Percentiles rank a stretch among this genome's conserved stretches.
Conservation (phyloP, 306 rosid species). For the Dryas octopetala region DNA sequence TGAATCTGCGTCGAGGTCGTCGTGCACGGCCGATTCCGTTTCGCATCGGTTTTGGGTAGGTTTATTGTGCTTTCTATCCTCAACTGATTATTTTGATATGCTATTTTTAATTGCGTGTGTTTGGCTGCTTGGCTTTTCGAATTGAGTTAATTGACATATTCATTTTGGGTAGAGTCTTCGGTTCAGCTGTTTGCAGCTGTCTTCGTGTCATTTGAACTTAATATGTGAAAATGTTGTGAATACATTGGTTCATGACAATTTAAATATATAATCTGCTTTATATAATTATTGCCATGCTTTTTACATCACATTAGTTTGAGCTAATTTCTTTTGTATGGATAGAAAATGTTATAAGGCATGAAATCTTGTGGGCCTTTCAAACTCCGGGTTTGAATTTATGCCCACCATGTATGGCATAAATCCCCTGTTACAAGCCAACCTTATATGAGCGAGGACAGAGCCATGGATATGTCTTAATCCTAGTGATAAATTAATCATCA, state of each 20-base stretch:
- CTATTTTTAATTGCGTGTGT: background rate
- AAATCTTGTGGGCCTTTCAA: background rate
- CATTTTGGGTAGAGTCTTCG: background rate
- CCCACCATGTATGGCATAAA: background rate
- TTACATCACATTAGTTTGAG: background rate
- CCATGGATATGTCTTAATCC: background rate
- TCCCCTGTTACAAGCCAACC: background rate
- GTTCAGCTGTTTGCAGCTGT: background rate
- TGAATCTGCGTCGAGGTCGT: slow-evolving; percentile 44
- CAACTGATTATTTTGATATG: background rate
- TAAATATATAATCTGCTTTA: background rate
- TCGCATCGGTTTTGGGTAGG: slow-evolving; percentile 96
- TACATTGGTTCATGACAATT: background rate
- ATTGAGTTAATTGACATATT: background rate
- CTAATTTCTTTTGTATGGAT: background rate
- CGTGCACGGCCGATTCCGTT: slow-evolving; percentile 53
- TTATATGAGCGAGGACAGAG: background rate
- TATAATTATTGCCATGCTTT: background rate
- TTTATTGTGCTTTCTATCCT: slow-evolving; percentile 5
- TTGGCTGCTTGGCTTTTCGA: background rate
- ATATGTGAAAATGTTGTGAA: background rate
- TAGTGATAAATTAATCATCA: background rate
- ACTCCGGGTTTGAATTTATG: background rate
- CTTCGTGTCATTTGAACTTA: background rate
- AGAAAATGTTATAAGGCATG: background rate